Evolutionary conservation across 768 basidiomycete genomes (phyloP).

Genomic region (Cystofilobasidium macerans): DNA sequence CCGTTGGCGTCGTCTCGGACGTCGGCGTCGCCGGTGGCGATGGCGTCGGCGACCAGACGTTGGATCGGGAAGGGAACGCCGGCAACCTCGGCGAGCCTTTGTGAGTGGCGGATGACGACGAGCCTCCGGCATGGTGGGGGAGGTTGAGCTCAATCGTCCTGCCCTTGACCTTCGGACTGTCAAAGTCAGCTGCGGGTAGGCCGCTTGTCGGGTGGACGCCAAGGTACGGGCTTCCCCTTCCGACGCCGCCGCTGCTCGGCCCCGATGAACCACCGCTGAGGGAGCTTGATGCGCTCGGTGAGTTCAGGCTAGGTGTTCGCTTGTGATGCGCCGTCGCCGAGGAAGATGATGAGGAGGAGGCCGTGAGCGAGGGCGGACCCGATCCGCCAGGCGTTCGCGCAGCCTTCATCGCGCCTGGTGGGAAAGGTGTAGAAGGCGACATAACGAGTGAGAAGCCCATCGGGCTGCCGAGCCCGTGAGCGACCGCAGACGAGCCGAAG

Average conservation of each 20-base stretch:
- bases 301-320: background rate
- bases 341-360: too few species aligned
- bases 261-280: background rate
- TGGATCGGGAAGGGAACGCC: background rate
- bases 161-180: background rate
- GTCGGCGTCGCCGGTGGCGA: background rate
- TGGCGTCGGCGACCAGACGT: background rate
- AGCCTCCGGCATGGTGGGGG: background rate
- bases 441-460: background rate
- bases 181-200: background rate
- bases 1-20: background rate
- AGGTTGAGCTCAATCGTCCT: background rate
- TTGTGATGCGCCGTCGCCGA: background rate
- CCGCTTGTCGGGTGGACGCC: background rate
- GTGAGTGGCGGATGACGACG: background rate
- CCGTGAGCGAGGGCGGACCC: too few species aligned
- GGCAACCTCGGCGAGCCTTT: background rate
- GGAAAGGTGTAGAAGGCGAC: background rate
- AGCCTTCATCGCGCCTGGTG: background rate
- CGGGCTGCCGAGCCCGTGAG: background rate
- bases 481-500: background rate
- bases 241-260: background rate
- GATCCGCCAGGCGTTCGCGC: background rate
- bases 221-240: background rate
- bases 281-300: background rate